These are phyloP conservation scores for Cicer yamashitae DNA, from an alignment of 306 rosid species.

Conservation along the genomic window DNA sequence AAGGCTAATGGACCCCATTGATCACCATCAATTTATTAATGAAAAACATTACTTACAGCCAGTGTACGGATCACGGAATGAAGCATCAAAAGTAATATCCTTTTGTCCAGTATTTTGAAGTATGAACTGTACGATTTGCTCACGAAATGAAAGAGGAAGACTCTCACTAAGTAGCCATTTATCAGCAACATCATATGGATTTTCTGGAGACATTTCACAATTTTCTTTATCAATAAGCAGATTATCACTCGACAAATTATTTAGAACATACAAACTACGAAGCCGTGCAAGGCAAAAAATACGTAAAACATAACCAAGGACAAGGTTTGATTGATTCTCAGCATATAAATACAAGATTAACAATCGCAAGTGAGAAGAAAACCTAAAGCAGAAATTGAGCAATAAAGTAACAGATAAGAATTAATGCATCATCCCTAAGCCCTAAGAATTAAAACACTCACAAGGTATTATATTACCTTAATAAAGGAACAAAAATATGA, in stretches of 20 bases:
- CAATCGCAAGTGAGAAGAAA: slow-evolving; percentile 27
- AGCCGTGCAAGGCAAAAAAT: slow-evolving; percentile 23
- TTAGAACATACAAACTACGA: slow-evolving; percentile 1
- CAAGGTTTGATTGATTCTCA: slow-evolving; percentile 13
- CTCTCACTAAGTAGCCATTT: slow-evolving; percentile 93
- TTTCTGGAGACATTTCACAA: slow-evolving; percentile 61
- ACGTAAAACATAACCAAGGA: slow-evolving; percentile 10
- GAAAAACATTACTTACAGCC: slow-evolving; percentile 68
- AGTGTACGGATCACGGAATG: slow-evolving; percentile 90
- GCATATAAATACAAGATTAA: slow-evolving; percentile 39
- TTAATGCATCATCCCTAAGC: slow-evolving; percentile 26
- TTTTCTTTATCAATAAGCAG: slow-evolving; percentile 25
- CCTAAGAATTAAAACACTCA: slow-evolving; percentile 24
- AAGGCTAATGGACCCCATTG: slow-evolving; percentile 26
- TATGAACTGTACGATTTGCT: slow-evolving; percentile 90
- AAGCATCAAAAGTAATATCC: slow-evolving; percentile 68
- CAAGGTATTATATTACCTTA: slow-evolving; percentile 18
- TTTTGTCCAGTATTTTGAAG: slow-evolving; percentile 90
- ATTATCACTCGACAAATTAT: slow-evolving; percentile 33
- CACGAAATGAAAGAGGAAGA: slow-evolving; percentile 91
- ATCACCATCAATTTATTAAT: slow-evolving; percentile 22
- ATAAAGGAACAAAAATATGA: slow-evolving; percentile 27
- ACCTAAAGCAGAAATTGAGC: slow-evolving; percentile 17
- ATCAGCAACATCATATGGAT: slow-evolving; percentile 86
- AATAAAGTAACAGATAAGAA: slow-evolving; percentile 30